A percentile compares a stretch with the other conserved stretches of the same genome.
Conservation (phyloP, 2,329 filamentous ascomycete genomes). For the Mycosphaerella arachidis region DNA sequence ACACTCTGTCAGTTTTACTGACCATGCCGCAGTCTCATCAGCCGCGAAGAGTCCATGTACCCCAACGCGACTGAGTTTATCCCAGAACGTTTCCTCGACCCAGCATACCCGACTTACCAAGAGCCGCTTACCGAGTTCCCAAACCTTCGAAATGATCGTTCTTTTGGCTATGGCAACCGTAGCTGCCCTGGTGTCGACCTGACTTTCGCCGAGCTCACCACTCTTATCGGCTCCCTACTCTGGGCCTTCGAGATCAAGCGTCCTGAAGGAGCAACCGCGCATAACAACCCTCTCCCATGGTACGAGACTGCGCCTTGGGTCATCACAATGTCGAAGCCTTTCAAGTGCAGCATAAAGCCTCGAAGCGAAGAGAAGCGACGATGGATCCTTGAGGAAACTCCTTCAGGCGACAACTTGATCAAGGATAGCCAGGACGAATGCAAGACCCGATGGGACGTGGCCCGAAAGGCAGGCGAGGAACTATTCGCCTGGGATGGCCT, state of each 20-base stretch:
- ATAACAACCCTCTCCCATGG: slow-evolving; percentile 28
- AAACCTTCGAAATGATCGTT: slow-evolving; percentile 30
- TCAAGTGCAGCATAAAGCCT: slow-evolving; percentile 27
- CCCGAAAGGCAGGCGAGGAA: slow-evolving; percentile 17
- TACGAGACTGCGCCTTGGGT: slow-evolving; percentile 33
- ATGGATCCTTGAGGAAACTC: slow-evolving; percentile 27
- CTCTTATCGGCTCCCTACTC: slow-evolving; percentile 29
- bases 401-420: slow-evolving; percentile 25
- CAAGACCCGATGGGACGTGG: slow-evolving; percentile 22
- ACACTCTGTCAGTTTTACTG: neutral
- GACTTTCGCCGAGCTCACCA: slow-evolving; percentile 29
- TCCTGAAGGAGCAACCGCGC: slow-evolving; percentile 21
- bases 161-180: slow-evolving; percentile 35
- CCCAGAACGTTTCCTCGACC: slow-evolving; percentile 33
- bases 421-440: slow-evolving; percentile 20
- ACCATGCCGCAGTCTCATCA: slow-evolving; percentile 27
- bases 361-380: slow-evolving; percentile 29
- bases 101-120: slow-evolving; percentile 34
- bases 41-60: slow-evolving; percentile 29
- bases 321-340: slow-evolving; percentile 34
- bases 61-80: slow-evolving; percentile 31
- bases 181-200: slow-evolving; percentile 34
- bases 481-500: slow-evolving; percentile 24
- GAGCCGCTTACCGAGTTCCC: slow-evolving; percentile 35
- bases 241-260: slow-evolving; percentile 32